Base-by-base conservation (phyloP, 306 rosid species). In the Castanea sativa region DNA sequence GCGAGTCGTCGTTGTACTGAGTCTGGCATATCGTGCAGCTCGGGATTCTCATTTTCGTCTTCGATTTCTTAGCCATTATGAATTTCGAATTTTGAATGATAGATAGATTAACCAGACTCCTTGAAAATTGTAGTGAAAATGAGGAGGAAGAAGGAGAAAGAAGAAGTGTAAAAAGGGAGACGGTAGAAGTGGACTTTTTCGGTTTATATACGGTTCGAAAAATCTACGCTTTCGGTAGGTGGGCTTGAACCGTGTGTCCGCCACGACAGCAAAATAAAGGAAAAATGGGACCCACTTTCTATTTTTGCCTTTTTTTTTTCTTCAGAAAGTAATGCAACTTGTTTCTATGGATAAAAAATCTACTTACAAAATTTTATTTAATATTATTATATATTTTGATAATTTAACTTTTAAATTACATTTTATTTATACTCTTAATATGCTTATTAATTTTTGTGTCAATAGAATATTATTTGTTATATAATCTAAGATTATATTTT, bases 21-120 rank as follows among this genome's bases (percentile, higher is more conserved):
- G 91, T 93, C 79, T 91, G 97, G 87, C 99, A 95, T 19, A 95
- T 97, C 49, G 96, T 86, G 64, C 99, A 95, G 68, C 93, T 91
- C 41, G 99, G 99, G 73, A 95, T 92, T 82, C 90, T 90, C 93
- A 87, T 92, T 10, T 65, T 71, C 61, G 59, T 57, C 33, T 41
- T 35, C 16, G 72, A 67, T 7, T 18, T 19, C 52, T 19, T 67
- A 45, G 52, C 27, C 72, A 67, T 67, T 10, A 41, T 41, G 45
- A 41, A 41, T 41, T 2, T 41, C 1, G 45, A 41, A 0, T 41
- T 41, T 41, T 41, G 45, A 41, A 41, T 7, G 45, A 41, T 8
- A 41, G 41, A 35, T 35, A 35, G 41, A 38, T 38, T 2, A 41
- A 41, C 3, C 45, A 41, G 45, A 8, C 8, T 0, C 12, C 11